Evolutionary conservation across 169 alveolate species (phyloP).

Genomic region (Cryptosporidium meleagridis): DNA sequence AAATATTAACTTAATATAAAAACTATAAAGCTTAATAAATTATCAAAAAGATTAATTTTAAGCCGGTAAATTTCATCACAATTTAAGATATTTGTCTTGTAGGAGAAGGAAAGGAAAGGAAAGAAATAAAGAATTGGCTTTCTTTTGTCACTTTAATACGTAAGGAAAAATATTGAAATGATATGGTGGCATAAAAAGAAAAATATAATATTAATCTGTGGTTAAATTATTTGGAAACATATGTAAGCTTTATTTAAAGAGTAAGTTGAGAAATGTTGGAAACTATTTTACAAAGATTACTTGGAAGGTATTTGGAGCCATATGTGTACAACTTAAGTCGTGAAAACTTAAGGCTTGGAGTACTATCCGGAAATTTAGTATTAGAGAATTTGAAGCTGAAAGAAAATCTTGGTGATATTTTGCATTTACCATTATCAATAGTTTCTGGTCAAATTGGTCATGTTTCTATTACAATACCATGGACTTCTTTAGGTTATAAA

Average conservation of each 20-base stretch:
- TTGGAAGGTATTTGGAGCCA: constrained; percentile 73
- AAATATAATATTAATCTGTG: neutral
- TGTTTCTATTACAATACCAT: constrained; percentile 71
- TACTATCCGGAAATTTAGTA: constrained; percentile 61
- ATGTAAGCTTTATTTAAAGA: neutral
- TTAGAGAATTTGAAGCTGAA: constrained; percentile 52
- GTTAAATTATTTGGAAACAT: constrained; percentile 2
- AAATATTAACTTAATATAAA: neutral
- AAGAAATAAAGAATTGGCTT: no score
- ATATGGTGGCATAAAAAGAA: neutral
- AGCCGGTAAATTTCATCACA: no score
- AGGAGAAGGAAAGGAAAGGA: no score
- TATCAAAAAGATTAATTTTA: neutral
- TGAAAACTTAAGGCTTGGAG: constrained; percentile 71
- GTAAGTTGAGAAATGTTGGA: constrained; percentile 48
- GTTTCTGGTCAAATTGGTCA: constrained; percentile 63
- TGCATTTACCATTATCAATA: constrained; percentile 51
- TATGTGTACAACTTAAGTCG: constrained; percentile 72
- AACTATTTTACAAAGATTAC: constrained; percentile 61
- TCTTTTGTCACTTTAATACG: no score
- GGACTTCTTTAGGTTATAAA: constrained; percentile 72
- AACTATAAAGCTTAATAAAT: neutral
- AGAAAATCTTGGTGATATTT: constrained; percentile 68
- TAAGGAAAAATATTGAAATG: neutral
- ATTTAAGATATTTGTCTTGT: no score